Conservation (phyloP, 2,329 filamentous ascomycete species). For the Neonectria hederae region DNA sequence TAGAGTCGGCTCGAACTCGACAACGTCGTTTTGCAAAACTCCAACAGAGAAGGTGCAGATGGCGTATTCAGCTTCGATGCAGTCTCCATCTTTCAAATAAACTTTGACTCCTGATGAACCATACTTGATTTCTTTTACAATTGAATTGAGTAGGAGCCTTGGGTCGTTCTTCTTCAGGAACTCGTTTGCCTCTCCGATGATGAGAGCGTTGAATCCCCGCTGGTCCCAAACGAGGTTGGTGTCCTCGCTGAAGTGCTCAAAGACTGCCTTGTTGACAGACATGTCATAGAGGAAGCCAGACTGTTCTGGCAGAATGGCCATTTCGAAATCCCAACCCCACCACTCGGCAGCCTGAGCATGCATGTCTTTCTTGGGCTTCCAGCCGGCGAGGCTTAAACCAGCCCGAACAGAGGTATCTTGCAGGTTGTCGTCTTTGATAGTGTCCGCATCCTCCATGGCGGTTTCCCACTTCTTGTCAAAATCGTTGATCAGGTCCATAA, state of each 20-base stretch:
- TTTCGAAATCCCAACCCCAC: conserved; percentile 67
- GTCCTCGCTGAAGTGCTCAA: conserved; percentile 68
- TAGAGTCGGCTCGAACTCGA: conserved; percentile 66
- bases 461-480: conserved; percentile 58
- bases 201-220: conserved; percentile 68
- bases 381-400: conserved; percentile 67
- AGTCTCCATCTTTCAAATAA: conserved; percentile 61
- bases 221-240: conserved; percentile 71
- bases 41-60: conserved; percentile 75
- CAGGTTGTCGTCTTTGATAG: conserved; percentile 65
- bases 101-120: conserved; percentile 62
- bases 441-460: conserved; percentile 63
- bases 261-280: conserved; percentile 68
- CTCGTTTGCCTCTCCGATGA: conserved; percentile 64
- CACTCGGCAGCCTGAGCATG: conserved; percentile 69
- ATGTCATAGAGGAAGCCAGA: conserved; percentile 65
- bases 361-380: conserved; percentile 66
- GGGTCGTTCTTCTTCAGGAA: conserved; percentile 66
- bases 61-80: conserved; percentile 68
- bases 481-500: conserved; percentile 57
- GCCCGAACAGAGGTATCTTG: conserved; percentile 70
- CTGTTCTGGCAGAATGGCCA: conserved; percentile 64
- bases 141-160: conserved; percentile 66
- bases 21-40: conserved; percentile 69
- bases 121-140: conserved; percentile 65